Conservation (phyloP, 306 rosid species). For the Cercis canadensis region DNA sequence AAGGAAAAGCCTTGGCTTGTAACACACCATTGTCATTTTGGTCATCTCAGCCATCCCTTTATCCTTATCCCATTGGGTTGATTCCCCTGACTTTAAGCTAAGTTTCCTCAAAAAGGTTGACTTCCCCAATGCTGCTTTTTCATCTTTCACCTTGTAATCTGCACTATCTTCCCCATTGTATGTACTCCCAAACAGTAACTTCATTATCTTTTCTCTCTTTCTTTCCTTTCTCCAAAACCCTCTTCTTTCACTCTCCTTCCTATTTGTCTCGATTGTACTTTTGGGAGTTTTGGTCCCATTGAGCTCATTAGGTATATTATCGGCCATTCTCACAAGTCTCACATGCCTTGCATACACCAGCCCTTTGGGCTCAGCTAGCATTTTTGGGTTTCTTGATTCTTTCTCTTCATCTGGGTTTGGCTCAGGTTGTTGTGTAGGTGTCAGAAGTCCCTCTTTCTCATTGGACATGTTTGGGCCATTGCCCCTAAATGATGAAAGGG, state of each 20-base stretch:
- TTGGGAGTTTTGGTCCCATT: slow-evolving; percentile 11
- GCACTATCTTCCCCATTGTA: slow-evolving; percentile 27
- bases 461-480: slow-evolving; percentile 2
- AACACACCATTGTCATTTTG: slow-evolving; percentile 45
- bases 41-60: slow-evolving; percentile 36
- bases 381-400: slow-evolving; percentile 32
- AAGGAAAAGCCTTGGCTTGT: slow-evolving; percentile 50
- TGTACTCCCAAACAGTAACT: slow-evolving; percentile 44
- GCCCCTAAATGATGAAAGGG: slow-evolving; percentile 51
- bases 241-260: slow-evolving; percentile 34
- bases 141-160: slow-evolving; percentile 40
- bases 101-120: slow-evolving; percentile 47
- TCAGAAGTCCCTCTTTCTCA: neutral
- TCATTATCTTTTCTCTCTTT: slow-evolving; percentile 46
- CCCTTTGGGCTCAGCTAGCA: slow-evolving; percentile 59
- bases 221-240: slow-evolving; percentile 40
- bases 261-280: slow-evolving; percentile 34
- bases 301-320: slow-evolving; percentile 24
- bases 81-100: slow-evolving; percentile 37
- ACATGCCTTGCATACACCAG: slow-evolving; percentile 52
- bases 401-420: slow-evolving; percentile 1
- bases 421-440: slow-evolving; percentile 20
- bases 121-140: slow-evolving; percentile 39
- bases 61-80: slow-evolving; percentile 33
- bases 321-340: slow-evolving; percentile 44